Conservation (phyloP, 1,284 basidiomycete species). For the Xanthoconium separans region DNA sequence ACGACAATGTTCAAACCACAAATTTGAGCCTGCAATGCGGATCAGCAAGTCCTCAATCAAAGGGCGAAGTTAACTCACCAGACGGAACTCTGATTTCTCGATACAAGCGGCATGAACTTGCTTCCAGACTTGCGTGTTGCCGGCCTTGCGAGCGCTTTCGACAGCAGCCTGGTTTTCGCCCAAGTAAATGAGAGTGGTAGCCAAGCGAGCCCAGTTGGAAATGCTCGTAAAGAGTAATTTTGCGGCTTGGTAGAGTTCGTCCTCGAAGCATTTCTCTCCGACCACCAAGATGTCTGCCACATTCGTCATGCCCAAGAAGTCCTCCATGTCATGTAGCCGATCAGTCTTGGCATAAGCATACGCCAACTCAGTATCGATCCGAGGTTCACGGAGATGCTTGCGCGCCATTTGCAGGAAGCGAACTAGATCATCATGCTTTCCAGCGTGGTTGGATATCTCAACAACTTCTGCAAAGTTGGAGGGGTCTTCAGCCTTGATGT, state of each 20-base stretch:
- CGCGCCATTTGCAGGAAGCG: slow-evolving; percentile 99
- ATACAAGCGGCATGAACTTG: slow-evolving; percentile 99
- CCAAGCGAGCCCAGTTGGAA: slow-evolving; percentile 97
- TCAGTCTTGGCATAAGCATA: slow-evolving; percentile 98
- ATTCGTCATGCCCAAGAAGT: slow-evolving; percentile 98
- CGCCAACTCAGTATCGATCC: slow-evolving; percentile 96
- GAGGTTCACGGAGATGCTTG: slow-evolving; percentile 95
- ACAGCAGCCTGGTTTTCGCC: slow-evolving; percentile 98
- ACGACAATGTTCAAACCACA: slow-evolving; percentile 96
- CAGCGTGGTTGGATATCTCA: slow-evolving; percentile 94
- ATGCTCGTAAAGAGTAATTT: slow-evolving; percentile 96
- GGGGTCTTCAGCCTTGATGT: slow-evolving; percentile 98
- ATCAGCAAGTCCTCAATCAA: slow-evolving; percentile 4
- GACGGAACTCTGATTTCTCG: slow-evolving; percentile 94
- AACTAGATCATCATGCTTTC: slow-evolving; percentile 98
- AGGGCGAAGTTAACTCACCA: slow-evolving; percentile 43
- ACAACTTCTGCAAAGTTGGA: slow-evolving; percentile 96
- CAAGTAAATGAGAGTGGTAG: slow-evolving; percentile 97
- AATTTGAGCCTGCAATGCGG: slow-evolving; percentile 76
- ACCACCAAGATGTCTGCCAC: slow-evolving; percentile 96
- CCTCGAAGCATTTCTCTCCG: slow-evolving; percentile 99
- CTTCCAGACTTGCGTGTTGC: slow-evolving; percentile 99
- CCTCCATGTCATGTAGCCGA: slow-evolving; percentile 98
- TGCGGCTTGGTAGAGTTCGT: slow-evolving; percentile 96
- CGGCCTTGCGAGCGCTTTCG: slow-evolving; percentile 97